A percentile compares a stretch with the other conserved stretches of the same genome.
These are phyloP conservation scores for Yarrowia alimentaria DNA, from an alignment of 805 yeast genomes.

Conservation along the genomic window DNA sequence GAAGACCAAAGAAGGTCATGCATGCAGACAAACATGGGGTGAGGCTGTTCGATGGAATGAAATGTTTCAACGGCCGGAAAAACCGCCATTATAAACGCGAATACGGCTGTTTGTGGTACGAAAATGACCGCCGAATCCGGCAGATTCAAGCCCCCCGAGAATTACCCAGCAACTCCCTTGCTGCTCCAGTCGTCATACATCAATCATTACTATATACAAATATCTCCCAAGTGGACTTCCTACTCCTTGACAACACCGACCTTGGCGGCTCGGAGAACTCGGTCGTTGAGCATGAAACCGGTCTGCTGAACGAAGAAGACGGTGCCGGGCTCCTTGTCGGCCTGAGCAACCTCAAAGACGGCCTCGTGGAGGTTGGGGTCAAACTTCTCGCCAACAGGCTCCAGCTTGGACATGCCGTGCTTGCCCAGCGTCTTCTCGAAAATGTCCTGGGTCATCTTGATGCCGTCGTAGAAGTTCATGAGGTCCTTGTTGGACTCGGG, in stretches of 20 bases:
- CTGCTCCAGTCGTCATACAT: no score
- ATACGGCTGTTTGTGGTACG: no score
- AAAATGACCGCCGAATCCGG: no score
- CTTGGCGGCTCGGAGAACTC: conserved; percentile 93
- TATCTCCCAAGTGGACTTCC: conserved; percentile 29
- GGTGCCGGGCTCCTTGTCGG: conserved; percentile 87
- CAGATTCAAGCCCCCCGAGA: no score
- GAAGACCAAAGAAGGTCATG: no score
- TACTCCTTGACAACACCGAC: conserved; percentile 83
- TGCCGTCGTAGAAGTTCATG: conserved; percentile 78
- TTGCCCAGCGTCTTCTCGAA: conserved; percentile 77
- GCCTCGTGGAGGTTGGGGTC: conserved; percentile 95
- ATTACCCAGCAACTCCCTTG: no score
- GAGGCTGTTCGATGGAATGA: no score
- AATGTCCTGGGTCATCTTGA: conserved; percentile 81
- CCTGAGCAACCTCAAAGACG: conserved; percentile 80
- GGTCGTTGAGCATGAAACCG: conserved; percentile 79
- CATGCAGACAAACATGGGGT: no score
- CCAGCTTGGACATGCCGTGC: conserved; percentile 78
- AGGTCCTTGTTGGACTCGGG: conserved; percentile 60
- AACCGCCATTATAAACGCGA: no score
- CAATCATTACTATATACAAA: conserved; percentile 25
- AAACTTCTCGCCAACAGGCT: conserved; percentile 80
- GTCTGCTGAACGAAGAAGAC: conserved; percentile 90
- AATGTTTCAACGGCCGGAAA: no score